Evolutionary conservation across 129 eudicot species (phyloP).

Genomic region (Apium graveolens): DNA sequence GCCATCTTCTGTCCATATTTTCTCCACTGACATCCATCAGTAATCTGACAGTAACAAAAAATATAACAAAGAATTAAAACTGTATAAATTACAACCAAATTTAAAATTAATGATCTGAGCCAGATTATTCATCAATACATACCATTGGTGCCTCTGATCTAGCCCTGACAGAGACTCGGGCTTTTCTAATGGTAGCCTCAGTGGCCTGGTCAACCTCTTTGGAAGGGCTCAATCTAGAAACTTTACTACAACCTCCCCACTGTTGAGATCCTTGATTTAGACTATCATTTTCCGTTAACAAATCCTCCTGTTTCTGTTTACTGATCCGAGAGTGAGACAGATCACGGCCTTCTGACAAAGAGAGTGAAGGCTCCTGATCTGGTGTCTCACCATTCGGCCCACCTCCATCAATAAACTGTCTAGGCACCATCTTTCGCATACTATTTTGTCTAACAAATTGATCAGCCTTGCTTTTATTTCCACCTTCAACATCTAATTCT

Average conservation of each 20-base stretch:
- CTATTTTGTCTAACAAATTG: background rate
- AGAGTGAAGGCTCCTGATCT: slow-evolving; percentile 29
- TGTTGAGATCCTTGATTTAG: slow-evolving; percentile 17
- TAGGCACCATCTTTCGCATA: slow-evolving; percentile 16
- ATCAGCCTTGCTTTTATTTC: background rate
- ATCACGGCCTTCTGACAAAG: slow-evolving; percentile 35
- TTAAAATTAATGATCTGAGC: background rate
- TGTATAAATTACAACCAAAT: background rate
- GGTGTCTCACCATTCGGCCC: slow-evolving; percentile 9
- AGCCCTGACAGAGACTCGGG: slow-evolving; percentile 48
- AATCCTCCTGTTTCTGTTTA: slow-evolving; percentile 3
- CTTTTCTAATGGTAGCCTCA: slow-evolving; percentile 47
- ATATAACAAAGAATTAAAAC: background rate
- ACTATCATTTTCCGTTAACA: slow-evolving; percentile 17
- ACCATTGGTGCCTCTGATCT: slow-evolving; percentile 51
- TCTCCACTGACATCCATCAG: slow-evolving; percentile 62
- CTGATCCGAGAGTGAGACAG: slow-evolving; percentile 14
- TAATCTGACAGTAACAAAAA: slow-evolving; percentile 24
- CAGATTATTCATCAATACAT: background rate
- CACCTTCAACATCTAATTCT: slow-evolving; percentile 21
- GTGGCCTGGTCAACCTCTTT: slow-evolving; percentile 40
- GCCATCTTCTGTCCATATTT: slow-evolving; percentile 63
- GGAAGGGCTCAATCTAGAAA: slow-evolving; percentile 14
- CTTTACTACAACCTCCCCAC: slow-evolving; percentile 17
- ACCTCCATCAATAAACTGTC: slow-evolving; percentile 39